phyloP scores from a whole-genome alignment of 2,329 filamentous ascomycete genomes.

The Neonectria punicea region DNA sequence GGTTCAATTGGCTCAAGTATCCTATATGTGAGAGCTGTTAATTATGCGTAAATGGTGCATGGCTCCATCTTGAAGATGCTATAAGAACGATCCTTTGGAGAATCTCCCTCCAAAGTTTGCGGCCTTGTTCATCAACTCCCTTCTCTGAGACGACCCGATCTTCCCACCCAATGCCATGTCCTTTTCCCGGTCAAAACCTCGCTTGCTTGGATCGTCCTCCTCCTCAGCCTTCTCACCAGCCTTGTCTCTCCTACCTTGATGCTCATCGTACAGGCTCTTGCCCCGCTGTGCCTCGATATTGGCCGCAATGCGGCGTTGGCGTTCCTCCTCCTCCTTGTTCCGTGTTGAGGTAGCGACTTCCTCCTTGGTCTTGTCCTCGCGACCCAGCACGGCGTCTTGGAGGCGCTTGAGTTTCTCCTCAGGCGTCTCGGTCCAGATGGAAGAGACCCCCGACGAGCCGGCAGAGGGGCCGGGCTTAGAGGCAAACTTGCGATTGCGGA shows the following conservation, averaged over 20 bases:
- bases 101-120: slow-evolving; percentile 86
- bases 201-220: slow-evolving; percentile 90
- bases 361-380: slow-evolving; percentile 58
- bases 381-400: slow-evolving; percentile 84
- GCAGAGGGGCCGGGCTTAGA: slow-evolving; percentile 60
- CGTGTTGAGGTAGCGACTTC: slow-evolving; percentile 52
- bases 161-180: slow-evolving; percentile 84
- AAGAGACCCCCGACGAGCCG: slow-evolving; percentile 59
- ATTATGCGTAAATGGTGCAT: slow-evolving; percentile 4
- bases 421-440: slow-evolving; percentile 91
- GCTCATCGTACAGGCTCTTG: slow-evolving; percentile 69
- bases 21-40: slow-evolving; percentile 1
- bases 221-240: slow-evolving; percentile 59
- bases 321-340: slow-evolving; percentile 67
- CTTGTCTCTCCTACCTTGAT: slow-evolving; percentile 51
- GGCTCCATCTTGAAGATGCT: background rate
- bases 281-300: slow-evolving; percentile 65
- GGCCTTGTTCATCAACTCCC: slow-evolving; percentile 82
- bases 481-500: slow-evolving; percentile 85
- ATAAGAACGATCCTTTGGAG: slow-evolving; percentile 76
- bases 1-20: background rate
- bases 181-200: slow-evolving; percentile 91
- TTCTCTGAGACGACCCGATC: slow-evolving; percentile 77
- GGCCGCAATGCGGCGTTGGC: slow-evolving; percentile 57
- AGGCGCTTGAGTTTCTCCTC: slow-evolving; percentile 86